Conservation (phyloP, 2,329 filamentous ascomycete species). For the Purpureocillium lavendulum region DNA sequence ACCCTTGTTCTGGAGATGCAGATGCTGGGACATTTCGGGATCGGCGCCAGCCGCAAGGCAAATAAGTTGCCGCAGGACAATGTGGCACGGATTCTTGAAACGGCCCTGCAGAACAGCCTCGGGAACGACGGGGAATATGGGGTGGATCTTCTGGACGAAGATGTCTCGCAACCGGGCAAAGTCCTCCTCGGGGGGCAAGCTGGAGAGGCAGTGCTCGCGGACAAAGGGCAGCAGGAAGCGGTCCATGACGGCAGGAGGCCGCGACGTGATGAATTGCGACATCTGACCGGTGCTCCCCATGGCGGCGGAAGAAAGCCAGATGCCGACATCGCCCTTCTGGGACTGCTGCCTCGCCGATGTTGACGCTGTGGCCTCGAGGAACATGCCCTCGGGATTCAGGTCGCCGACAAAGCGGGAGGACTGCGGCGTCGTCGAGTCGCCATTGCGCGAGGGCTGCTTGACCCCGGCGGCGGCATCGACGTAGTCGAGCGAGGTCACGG, state of each 20-base stretch:
- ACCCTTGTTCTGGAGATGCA: conserved; percentile 33
- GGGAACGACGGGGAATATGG: conserved; percentile 44
- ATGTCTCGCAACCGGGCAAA: conserved; percentile 35
- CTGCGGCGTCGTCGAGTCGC: conserved; percentile 12
- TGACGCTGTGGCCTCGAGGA: conserved; percentile 44
- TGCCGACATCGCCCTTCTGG: conserved; percentile 44
- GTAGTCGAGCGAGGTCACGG: too few relatives aligned
- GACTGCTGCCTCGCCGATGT: conserved; percentile 22
- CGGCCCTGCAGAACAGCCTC: conserved; percentile 21
- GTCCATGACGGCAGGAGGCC: conserved; percentile 30
- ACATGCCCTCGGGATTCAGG: conserved; percentile 51
- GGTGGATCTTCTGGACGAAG: conserved; percentile 45
- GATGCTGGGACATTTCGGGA: conserved; percentile 31
- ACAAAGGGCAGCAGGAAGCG: conserved; percentile 33
- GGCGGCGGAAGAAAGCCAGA: conserved; percentile 38
- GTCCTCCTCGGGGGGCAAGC: conserved; percentile 37
- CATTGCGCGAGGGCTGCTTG: too few relatives aligned
- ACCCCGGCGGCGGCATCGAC: too few relatives aligned
- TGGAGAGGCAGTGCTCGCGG: conserved; percentile 35
- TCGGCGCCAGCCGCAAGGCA: conserved; percentile 47
- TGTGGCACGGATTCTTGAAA: conserved; percentile 23
- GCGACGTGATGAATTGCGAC: conserved; percentile 27
- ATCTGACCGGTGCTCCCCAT: conserved; percentile 15
- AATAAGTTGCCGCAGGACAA: conserved; percentile 44
- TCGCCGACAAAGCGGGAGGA: conserved; percentile 49